phyloP scores from a whole-genome alignment of 2,329 filamentous ascomycete genomes.

The Epichloe elymi region DNA sequence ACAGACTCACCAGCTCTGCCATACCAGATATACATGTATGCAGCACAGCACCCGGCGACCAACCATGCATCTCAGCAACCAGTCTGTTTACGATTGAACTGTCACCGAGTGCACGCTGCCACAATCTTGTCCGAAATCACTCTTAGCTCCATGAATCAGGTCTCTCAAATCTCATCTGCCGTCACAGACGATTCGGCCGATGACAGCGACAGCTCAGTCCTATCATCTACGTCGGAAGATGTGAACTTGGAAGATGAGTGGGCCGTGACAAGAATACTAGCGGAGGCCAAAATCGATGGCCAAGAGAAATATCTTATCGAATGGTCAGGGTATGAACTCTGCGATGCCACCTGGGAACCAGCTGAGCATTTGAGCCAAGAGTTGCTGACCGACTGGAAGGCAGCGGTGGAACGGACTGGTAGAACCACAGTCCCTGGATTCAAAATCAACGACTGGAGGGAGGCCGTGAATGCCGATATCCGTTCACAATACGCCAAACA shows the following conservation, averaged over 20 bases:
- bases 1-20: background rate
- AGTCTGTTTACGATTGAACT: background rate
- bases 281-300: constrained; percentile 24
- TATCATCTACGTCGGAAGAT: constrained; percentile 21
- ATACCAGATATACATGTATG: background rate
- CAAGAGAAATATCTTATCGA: constrained; percentile 20
- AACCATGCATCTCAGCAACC: background rate
- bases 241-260: constrained; percentile 29
- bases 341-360: constrained; percentile 38
- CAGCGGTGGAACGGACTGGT: constrained; percentile 23
- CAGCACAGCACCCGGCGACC: background rate
- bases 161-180: background rate
- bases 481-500: constrained; percentile 24
- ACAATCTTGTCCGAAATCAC: background rate
- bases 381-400: constrained; percentile 30
- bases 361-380: constrained; percentile 25
- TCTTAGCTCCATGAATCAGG: background rate
- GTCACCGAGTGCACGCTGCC: background rate
- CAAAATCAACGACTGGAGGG: constrained; percentile 24
- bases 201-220: constrained; percentile 16
- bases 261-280: constrained; percentile 37
- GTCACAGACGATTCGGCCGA: background rate
- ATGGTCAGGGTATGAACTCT: constrained; percentile 23
- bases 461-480: constrained; percentile 16
- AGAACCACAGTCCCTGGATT: constrained; percentile 22